These are phyloP conservation scores for Fagopyrum tataricum DNA, from an alignment of 148 eudicot species.

Conservation along the genomic window DNA sequence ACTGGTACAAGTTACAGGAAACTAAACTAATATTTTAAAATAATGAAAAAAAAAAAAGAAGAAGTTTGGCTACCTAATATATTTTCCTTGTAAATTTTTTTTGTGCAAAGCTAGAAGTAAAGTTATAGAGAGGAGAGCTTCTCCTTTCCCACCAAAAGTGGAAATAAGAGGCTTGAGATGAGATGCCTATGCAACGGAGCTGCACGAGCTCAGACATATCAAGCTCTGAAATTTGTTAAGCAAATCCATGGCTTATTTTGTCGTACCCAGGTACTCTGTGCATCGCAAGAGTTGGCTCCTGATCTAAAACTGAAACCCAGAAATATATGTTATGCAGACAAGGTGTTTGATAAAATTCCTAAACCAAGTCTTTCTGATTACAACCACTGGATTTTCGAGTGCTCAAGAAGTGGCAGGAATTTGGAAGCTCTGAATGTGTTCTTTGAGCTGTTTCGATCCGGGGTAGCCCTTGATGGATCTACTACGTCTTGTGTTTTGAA, in stretches of 20 bases:
- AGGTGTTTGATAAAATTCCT: slow-evolving; percentile 51
- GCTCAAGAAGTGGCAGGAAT: slow-evolving; percentile 40
- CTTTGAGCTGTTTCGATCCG: slow-evolving; percentile 31
- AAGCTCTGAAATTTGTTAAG: slow-evolving; percentile 2
- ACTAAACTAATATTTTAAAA: too few species aligned
- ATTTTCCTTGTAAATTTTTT: not conserved
- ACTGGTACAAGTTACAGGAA: too few species aligned
- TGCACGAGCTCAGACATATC: slow-evolving; percentile 2
- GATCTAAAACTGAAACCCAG: slow-evolving; percentile 9
- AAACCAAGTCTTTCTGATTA: slow-evolving; percentile 23
- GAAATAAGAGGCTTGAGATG: not conserved
- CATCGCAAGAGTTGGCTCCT: slow-evolving; percentile 20
- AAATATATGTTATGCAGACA: slow-evolving; percentile 24
- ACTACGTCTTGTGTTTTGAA: slow-evolving; percentile 69
- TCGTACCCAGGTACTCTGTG: slow-evolving; percentile 21
- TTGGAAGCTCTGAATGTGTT: slow-evolving; percentile 39
- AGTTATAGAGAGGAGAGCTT: not conserved
- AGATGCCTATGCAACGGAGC: not conserved
- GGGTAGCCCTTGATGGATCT: slow-evolving; percentile 48
- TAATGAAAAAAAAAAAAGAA: too few species aligned
- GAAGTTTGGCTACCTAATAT: not conserved
- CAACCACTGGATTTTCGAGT: slow-evolving; percentile 52
- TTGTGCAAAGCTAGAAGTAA: not conserved
- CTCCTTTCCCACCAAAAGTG: not conserved
- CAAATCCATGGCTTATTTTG: not conserved